Evolutionary conservation across 2,329 filamentous ascomycete species (phyloP).

Genomic region (Penicillium sp.): DNA sequence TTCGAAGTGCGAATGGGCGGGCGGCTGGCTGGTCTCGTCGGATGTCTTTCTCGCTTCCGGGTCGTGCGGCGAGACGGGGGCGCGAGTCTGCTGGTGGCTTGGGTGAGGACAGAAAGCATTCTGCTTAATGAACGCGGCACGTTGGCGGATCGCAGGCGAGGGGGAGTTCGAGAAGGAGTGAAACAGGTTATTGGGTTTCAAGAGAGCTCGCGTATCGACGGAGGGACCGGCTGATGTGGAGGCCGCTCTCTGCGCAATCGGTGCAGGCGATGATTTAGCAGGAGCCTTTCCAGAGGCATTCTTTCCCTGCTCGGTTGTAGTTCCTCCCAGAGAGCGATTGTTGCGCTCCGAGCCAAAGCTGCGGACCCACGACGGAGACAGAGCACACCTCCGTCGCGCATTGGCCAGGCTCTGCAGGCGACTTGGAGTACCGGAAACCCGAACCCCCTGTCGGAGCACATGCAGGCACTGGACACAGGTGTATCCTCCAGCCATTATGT

Average conservation of each 20-base stretch:
- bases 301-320: constrained; percentile 19
- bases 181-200: constrained; percentile 80
- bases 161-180: constrained; percentile 89
- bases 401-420: constrained; percentile 25
- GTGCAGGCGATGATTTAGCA: constrained; percentile 15
- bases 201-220: constrained; percentile 40
- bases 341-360: constrained; percentile 30
- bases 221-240: constrained; percentile 24
- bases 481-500: constrained; percentile 40
- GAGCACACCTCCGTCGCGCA: constrained; percentile 25
- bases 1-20: constrained; percentile 85
- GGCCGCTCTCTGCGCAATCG: constrained; percentile 27
- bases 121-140: constrained; percentile 87
- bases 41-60: constrained; percentile 59
- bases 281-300: constrained; percentile 7
- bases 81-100: constrained; percentile 72
- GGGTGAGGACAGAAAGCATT: constrained; percentile 94
- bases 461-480: constrained; percentile 43
- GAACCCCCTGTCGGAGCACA: constrained; percentile 32
- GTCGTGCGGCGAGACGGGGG: constrained; percentile 64
- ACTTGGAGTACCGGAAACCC: constrained; percentile 21
- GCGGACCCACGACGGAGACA: constrained; percentile 25
- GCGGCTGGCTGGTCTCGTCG: constrained; percentile 52
- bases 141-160: constrained; percentile 78
- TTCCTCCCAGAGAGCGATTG: constrained; percentile 19